phyloP scores from a whole-genome alignment of 805 yeast species.

The Kodamaea neixiangensis region DNA sequence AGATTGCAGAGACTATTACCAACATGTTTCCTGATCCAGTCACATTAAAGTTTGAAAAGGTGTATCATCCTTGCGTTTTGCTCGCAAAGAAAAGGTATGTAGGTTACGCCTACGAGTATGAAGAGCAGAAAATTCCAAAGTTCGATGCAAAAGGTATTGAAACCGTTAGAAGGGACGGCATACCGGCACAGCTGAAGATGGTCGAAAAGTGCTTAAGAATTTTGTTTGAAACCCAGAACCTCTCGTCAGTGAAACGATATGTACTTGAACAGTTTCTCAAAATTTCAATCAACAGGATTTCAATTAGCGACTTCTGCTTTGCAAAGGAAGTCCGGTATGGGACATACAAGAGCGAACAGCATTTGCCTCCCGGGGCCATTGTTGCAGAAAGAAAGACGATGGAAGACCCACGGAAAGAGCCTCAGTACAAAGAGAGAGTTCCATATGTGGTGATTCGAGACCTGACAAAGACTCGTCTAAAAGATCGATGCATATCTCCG shows the following conservation, averaged over 20 bases:
- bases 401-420: slow-evolving; percentile 71
- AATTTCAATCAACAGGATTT: slow-evolving; percentile 61
- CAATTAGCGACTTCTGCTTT: slow-evolving; percentile 84
- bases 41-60: slow-evolving; percentile 85
- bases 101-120: slow-evolving; percentile 73
- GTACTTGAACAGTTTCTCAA: slow-evolving; percentile 66
- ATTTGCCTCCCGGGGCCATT: slow-evolving; percentile 90
- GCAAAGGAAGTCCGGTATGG: slow-evolving; percentile 89
- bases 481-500: slow-evolving; percentile 81
- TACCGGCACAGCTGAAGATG: slow-evolving; percentile 86
- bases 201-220: slow-evolving; percentile 68
- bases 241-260: slow-evolving; percentile 68
- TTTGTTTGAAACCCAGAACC: slow-evolving; percentile 70
- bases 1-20: slow-evolving; percentile 67
- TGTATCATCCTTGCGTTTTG: slow-evolving; percentile 82
- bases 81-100: slow-evolving; percentile 89
- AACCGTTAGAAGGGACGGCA: slow-evolving; percentile 91
- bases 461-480: slow-evolving; percentile 54
- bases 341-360: slow-evolving; percentile 66
- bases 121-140: slow-evolving; percentile 54
- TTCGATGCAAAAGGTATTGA: slow-evolving; percentile 98
- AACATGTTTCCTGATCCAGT: slow-evolving; percentile 76
- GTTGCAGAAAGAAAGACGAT: slow-evolving; percentile 65
- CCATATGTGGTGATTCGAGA: slow-evolving; percentile 78
- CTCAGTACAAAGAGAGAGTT: slow-evolving; percentile 86